Evolutionary conservation across 2,329 filamentous ascomycete species (phyloP), one percentile per base, ranked within the genome.

Genomic region (Epichloe sylvatica): DNA sequence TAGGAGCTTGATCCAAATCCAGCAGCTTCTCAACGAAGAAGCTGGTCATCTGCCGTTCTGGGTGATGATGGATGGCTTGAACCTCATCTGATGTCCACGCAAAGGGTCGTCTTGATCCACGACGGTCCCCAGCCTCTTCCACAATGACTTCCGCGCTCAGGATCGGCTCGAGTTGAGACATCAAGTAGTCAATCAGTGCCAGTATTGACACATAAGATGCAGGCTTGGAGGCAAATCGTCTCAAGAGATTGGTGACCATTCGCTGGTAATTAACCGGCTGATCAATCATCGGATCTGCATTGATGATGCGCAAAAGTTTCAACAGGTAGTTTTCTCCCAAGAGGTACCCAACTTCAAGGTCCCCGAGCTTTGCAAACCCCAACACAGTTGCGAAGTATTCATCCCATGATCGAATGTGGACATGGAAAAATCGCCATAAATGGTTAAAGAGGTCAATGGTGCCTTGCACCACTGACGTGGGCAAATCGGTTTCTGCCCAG

Each of bases 331-430:
- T 74, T 34, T 73, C 69, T 11, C 79, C 74, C 23, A 90, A 69
- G 23, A 89, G 69, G 5, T 75, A 60, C 2, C 70, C 68, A 19
- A 76, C 70, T 61, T 87, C 81, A 5, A 71, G 62, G 3, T 70
- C 64, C 1, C 84, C 83, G 49, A 86, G 64, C 43, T 69, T 71
- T 13, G 80, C 78, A 59, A 90, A 83, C n/a, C 69, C 69, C n/a
- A 76, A 60, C 53, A 90, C 70, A n/a, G 84, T 73, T 12, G 76
- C 75, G 60, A 91, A 91, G 51, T 83, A 83, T 58, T 91, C 85
- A 40, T 81, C 77, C 86, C 86, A 92, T 3, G 84, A 76, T 50
- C 81, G 77, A 30, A 79, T 68, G 43, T 75, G 70, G 3, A 69
- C 64, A 52, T 86, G 79, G 50, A 88, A 79, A n/a, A 66, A 69